Evolutionary conservation across 2,329 filamentous ascomycete genomes (phyloP).

Genomic region (Coniochaeta hoffmannii): DNA sequence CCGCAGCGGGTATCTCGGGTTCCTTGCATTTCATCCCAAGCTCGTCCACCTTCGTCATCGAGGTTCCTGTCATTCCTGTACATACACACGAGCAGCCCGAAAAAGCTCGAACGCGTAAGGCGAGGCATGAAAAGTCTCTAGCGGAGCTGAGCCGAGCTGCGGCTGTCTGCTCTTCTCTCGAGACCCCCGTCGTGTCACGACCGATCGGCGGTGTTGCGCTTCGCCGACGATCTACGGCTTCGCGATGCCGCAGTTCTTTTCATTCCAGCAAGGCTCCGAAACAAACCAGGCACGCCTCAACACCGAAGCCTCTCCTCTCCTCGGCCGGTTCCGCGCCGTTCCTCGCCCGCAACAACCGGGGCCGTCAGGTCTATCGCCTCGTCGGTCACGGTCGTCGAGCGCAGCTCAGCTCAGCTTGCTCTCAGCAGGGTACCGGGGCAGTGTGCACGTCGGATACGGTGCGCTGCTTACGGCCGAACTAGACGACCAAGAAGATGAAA

Average conservation of each 20-base stretch:
- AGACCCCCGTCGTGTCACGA: not conserved
- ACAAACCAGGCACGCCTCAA: constrained; percentile 36
- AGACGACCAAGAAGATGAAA: constrained; percentile 22
- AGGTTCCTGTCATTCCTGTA: not conserved
- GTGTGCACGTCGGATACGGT: constrained; percentile 51
- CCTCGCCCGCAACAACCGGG: constrained; percentile 28
- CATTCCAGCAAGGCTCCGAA: constrained; percentile 59
- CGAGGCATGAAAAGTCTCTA: not conserved
- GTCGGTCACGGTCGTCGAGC: constrained; percentile 7
- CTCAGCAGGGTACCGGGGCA: constrained; percentile 34
- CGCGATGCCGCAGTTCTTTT: constrained; percentile 57
- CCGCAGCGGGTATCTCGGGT: not conserved
- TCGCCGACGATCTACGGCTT: not conserved
- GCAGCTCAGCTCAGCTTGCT: constrained; percentile 31
- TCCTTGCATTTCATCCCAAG: not conserved
- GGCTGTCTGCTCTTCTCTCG: not conserved
- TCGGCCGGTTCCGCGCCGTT: constrained; percentile 59
- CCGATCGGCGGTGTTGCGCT: not conserved
- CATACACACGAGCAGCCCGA: not conserved
- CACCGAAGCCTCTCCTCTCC: constrained; percentile 47
- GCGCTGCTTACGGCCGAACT: constrained; percentile 38
- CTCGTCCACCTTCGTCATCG: not conserved
- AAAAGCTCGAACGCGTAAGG: not conserved
- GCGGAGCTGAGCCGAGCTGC: not conserved
- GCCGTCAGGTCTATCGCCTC: constrained; percentile 4